phyloP scores from a whole-genome alignment of 2,329 filamentous ascomycete genomes.

The Trichoderma cornu-damae region DNA sequence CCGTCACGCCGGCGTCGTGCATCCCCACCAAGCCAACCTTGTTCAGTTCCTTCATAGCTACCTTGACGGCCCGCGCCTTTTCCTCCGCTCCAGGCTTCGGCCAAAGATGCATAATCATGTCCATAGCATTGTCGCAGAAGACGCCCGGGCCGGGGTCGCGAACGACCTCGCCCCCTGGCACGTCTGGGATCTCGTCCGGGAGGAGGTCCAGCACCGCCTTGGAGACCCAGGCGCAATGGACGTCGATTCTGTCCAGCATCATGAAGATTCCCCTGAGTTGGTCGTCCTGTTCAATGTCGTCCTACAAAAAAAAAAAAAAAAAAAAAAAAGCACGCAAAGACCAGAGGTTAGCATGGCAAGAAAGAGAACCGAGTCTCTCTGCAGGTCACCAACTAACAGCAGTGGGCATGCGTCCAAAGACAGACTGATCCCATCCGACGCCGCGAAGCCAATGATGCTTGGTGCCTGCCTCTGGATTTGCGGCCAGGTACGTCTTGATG shows the following conservation, averaged over 20 bases:
- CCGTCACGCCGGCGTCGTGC: conserved; percentile 61
- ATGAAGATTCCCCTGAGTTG: conserved; percentile 53
- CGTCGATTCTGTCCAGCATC: conserved; percentile 65
- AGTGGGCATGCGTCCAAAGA: conserved; percentile 60
- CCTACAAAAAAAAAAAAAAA: too few species aligned
- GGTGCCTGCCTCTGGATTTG: conserved; percentile 48
- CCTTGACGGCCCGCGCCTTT: conserved; percentile 51
- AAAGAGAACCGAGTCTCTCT: not conserved
- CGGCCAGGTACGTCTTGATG: conserved; percentile 46
- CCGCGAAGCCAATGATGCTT: conserved; percentile 59
- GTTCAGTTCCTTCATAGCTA: conserved; percentile 59
- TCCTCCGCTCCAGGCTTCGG: conserved; percentile 50
- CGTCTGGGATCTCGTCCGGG: conserved; percentile 45
- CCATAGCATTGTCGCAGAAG: conserved; percentile 70
- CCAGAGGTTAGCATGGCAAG: not conserved
- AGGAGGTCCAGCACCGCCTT: conserved; percentile 57
- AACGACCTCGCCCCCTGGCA: conserved; percentile 61
- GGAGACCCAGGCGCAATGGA: conserved; percentile 67
- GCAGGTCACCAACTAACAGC: conserved; percentile 42
- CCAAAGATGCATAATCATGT: conserved; percentile 52
- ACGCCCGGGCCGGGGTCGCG: conserved; percentile 59
- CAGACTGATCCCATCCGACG: conserved; percentile 66
- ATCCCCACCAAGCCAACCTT: conserved; percentile 62
- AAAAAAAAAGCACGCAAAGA: not conserved
- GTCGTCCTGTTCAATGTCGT: conserved; percentile 50